Conservation (phyloP, 148 eudicot species). For the Rhododendron mucronatum region DNA sequence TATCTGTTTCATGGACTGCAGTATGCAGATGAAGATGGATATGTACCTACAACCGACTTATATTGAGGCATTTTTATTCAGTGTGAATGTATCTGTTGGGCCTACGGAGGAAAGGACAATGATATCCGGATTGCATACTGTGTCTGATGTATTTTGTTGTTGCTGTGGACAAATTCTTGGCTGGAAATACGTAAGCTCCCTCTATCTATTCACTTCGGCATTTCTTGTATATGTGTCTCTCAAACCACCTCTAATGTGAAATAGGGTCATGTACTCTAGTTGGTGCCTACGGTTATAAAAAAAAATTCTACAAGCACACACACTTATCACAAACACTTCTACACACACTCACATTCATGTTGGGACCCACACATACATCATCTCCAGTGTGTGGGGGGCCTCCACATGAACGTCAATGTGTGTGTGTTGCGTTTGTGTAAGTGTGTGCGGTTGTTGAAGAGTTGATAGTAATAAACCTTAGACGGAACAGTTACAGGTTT, state of each 20-base stretch:
- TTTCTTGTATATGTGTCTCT: not conserved
- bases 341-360: not conserved
- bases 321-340: not conserved
- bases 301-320: not conserved
- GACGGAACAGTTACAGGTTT: not conserved
- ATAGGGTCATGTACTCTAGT: not conserved
- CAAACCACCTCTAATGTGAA: not conserved
- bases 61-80: not conserved
- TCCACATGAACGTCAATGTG: not conserved
- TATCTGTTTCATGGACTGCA: not conserved
- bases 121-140: slow-evolving; percentile 56
- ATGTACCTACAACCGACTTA: not conserved
- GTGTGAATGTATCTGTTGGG: slow-evolving; percentile 53
- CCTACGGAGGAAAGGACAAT: slow-evolving; percentile 49
- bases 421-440: no score
- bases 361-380: not conserved
- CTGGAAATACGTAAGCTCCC: slow-evolving; percentile 61
- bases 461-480: not conserved
- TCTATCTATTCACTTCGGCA: not conserved
- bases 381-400: not conserved
- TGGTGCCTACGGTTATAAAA: not conserved
- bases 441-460: not conserved
- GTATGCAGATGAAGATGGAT: not conserved
- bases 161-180: slow-evolving; percentile 60
- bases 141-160: slow-evolving; percentile 56